These are phyloP conservation scores for Kluyveromyces sp. DNA, from an alignment of 1,139 yeast species.

Conservation along the genomic window DNA sequence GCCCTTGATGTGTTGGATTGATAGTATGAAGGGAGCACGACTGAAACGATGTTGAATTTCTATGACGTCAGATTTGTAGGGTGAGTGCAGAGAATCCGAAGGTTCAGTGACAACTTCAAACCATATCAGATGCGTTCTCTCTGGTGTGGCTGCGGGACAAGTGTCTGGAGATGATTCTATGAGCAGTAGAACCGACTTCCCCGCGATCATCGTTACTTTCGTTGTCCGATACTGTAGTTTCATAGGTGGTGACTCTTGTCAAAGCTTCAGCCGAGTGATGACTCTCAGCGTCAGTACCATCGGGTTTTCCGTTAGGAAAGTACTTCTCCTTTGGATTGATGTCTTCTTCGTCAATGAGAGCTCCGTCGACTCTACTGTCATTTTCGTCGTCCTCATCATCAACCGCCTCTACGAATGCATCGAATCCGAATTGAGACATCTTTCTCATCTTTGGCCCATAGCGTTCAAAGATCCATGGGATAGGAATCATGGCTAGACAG, in stretches of 20 bases:
- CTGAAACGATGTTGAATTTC: too few species aligned
- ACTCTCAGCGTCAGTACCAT: neutral
- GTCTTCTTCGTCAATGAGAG: neutral
- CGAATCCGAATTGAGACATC: slow-evolving; percentile 52
- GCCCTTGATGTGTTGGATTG: too few species aligned
- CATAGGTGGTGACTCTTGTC: slow-evolving; percentile 3
- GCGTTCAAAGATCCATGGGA: slow-evolving; percentile 56
- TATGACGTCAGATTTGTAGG: too few species aligned
- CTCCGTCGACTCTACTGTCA: neutral
- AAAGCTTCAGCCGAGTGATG: neutral
- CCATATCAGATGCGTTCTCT: neutral
- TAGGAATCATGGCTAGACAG: slow-evolving; percentile 61
- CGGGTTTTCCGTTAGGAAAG: neutral
- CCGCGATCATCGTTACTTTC: neutral
- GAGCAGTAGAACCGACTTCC: neutral
- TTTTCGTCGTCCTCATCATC: slow-evolving; percentile 23
- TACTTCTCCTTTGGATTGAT: neutral
- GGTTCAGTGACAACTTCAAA: too few species aligned
- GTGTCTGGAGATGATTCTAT: neutral
- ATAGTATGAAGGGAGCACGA: too few species aligned
- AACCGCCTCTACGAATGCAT: slow-evolving; percentile 39
- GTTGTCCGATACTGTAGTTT: neutral
- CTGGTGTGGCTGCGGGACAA: neutral
- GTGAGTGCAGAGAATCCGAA: too few species aligned
- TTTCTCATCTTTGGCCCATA: slow-evolving; percentile 50